Evolutionary conservation across 108 stramenopile genomes (phyloP), one percentile per base, ranked within the genome.

Genomic region (Skeletonema menzelii): DNA sequence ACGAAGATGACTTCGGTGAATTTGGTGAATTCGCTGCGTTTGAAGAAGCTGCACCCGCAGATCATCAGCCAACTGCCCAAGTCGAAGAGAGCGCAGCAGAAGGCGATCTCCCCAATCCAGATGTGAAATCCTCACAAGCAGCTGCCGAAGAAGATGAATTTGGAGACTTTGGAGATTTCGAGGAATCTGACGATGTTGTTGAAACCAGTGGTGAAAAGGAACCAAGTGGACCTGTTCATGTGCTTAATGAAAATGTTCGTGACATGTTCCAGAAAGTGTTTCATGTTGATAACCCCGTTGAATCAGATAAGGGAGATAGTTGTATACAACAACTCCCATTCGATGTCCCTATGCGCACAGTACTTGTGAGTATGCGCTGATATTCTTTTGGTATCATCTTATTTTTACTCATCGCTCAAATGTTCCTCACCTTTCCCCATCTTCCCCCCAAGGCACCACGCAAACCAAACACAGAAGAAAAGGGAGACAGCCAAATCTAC

Each of bases 261-360:
- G 53, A 28, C n/a, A 80, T 80, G 63, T 73, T 80, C 28, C 63
- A 80, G 24, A 55, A 73, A 40, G 72, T 73, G n/a, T 80, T 80
- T 56, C 56, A 44, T 8, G 44, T 7, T 46, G 58, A 72, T 27
- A 13, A n/a, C n/a, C n/a, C 38, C 14, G 12, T 14, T 22, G 57
- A 67, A 55, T 24, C 26, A 28, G 4, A 27, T 8, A 56, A 58
- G 17, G 32, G 62, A 10, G 63, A 56, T 22, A 12, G 47, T 37
- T 71, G 60, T 61, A 14, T 67, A 27, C 30, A 46, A 27, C 61
- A 46, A 27, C 61, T 73, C 5, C 79, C 79, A 56, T 73, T 73
- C 46, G 63, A 73, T 59, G 63, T 80, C 32, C 59, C 62, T n/a
- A 53, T 80, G 57, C 20, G 62, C 32, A 69, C 44, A 14, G 63